Base-by-base conservation (phyloP, 495 filamentous ascomycete species). In the Cercophora samala region DNA sequence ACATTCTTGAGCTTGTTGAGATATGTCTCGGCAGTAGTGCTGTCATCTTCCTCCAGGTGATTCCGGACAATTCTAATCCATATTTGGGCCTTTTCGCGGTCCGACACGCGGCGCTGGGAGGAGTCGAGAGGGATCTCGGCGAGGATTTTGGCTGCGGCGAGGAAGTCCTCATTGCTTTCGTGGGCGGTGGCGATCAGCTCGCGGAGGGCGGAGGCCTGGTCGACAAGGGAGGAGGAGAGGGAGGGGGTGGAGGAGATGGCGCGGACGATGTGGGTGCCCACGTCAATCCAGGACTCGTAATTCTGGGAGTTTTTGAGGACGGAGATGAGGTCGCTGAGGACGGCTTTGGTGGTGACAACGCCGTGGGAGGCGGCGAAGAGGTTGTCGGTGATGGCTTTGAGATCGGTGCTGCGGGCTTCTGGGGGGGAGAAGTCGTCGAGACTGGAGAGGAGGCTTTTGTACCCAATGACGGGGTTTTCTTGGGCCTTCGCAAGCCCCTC, bases 41-140 rank as follows among this genome's bases (percentile, higher is more conserved):
- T 91, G 73, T 99, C 93, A 75, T 97, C 96, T 58, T 92, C 93
- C 79, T 98, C 96, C 58, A 99, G 86, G 76, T 95, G 93, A 77
- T 95, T 89, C 62, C 96, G 88, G 77, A 95, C 93, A 74, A 99
- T 98, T 59, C 96, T 90, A 60, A 98, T 90, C 90, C 93, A 97
- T 56, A 96, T 84, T 26, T 79, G 80, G 3, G 91, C 90, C 75
- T 93, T 93, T 63, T 91, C 88, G 64, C 90, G 83, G 75, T 91
- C 88, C 11, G 88, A 83, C 21, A 97, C 89, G 65, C 89, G 87
- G 17, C 92, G 90, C 77, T 97, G 93, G 23, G 91, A 91, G 58
- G 86, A 89, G 74, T 97, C 93, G 19, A 97, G 87, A 37, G 91
- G 90, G 70, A 98, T 96, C 24, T 89, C 90, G 73, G 91, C 83